Evolutionary conservation across 768 basidiomycete genomes (phyloP).

Genomic region (Lactifluus pinguis): DNA sequence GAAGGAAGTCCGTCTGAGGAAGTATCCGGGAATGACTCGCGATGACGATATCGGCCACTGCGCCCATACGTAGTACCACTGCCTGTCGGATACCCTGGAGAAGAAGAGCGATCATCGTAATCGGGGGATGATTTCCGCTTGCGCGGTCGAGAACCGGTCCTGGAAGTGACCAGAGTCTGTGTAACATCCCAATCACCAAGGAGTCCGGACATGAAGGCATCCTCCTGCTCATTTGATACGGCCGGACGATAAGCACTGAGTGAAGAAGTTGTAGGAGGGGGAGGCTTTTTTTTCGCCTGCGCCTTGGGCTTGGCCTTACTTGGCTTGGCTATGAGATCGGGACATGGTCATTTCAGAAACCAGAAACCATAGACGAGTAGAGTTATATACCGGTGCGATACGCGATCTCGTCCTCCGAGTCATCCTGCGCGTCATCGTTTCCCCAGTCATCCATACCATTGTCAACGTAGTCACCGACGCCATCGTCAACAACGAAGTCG

Average conservation of each 20-base stretch:
- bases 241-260: conserved; percentile 76
- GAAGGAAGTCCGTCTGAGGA: conserved; percentile 27
- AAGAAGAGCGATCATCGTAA: conserved; percentile 20
- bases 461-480: conserved; percentile 84
- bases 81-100: conserved; percentile 20
- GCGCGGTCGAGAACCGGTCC: conserved; percentile 30
- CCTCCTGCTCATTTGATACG: conserved; percentile 70
- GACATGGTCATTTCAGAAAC: conserved; percentile 10
- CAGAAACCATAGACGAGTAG: background rate
- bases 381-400: conserved; percentile 22
- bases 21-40: conserved; percentile 19
- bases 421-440: conserved; percentile 43
- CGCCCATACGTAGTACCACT: conserved; percentile 1
- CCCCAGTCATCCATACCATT: conserved; percentile 96
- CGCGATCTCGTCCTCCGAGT: conserved; percentile 30
- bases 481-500: conserved; percentile 96
- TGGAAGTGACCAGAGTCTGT: conserved; percentile 31
- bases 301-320: conserved; percentile 34
- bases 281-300: conserved; percentile 37
- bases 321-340: conserved; percentile 32
- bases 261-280: conserved; percentile 42
- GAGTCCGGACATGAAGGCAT: conserved; percentile 81
- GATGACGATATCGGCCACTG: conserved; percentile 10
- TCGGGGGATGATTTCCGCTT: conserved; percentile 62
- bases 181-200: conserved; percentile 61